These are phyloP conservation scores for Kazachstania kunashirensis DNA, from an alignment of 805 yeast species.

Conservation along the genomic window DNA sequence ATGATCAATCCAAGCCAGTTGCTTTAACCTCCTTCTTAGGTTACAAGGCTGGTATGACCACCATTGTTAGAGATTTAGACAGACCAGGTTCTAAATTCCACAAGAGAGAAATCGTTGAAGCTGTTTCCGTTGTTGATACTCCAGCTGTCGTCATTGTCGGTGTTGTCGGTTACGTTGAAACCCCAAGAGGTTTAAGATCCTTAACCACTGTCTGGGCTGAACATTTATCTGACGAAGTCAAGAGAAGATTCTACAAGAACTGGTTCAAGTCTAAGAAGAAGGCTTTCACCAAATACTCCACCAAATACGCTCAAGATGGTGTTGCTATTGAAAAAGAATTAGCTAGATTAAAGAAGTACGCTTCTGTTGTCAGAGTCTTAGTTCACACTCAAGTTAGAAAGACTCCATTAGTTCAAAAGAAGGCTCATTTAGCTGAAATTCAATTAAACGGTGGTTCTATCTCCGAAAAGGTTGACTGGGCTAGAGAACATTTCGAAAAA, in stretches of 20 bases:
- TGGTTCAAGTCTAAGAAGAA: constrained; percentile 99
- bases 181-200: constrained; percentile 99
- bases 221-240: constrained; percentile 97
- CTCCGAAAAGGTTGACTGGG: constrained; percentile 97
- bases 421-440: constrained; percentile 99
- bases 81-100: constrained; percentile 99
- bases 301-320: constrained; percentile 91
- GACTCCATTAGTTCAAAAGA: constrained; percentile 98
- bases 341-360: constrained; percentile 98
- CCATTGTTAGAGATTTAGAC: constrained; percentile 99
- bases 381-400: constrained; percentile 99
- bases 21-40: constrained; percentile 99
- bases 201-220: constrained; percentile 99
- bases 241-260: constrained; percentile 99
- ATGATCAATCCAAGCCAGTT: constrained; percentile 94
- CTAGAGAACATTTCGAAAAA: constrained; percentile 98
- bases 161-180: constrained; percentile 99
- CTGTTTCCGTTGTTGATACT: constrained; percentile 97
- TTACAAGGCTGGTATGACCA: constrained; percentile 99
- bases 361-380: constrained; percentile 95
- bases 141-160: constrained; percentile 99
- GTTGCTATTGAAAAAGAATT: constrained; percentile 87
- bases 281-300: constrained; percentile 99
- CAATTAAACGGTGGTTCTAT: constrained; percentile 99
- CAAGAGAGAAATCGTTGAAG: constrained; percentile 99